A percentile compares a stretch with the other conserved stretches of the same genome.
Conservation (phyloP, 2,329 filamentous ascomycete species). For the Calonectria hawksworthii region DNA sequence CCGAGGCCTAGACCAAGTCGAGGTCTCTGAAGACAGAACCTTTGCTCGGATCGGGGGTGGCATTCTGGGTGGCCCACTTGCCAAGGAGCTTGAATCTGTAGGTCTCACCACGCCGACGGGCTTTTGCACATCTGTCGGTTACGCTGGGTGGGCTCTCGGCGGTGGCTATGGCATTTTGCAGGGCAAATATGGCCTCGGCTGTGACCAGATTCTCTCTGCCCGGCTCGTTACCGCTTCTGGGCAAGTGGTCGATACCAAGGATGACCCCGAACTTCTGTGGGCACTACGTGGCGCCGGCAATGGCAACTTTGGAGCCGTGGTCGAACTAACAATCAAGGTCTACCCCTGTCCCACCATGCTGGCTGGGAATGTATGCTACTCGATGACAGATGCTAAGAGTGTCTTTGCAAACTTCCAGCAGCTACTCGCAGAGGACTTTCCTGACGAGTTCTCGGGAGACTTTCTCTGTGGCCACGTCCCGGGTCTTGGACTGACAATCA, state of each 20-base stretch:
- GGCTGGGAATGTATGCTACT: neutral
- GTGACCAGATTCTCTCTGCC: slow-evolving; percentile 34
- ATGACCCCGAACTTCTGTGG: slow-evolving; percentile 35
- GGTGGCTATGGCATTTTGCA: slow-evolving; percentile 34
- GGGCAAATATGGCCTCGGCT: slow-evolving; percentile 31
- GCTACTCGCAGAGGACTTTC: neutral
- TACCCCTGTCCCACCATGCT: slow-evolving; percentile 23
- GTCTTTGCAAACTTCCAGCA: slow-evolving; percentile 9
- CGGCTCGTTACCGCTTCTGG: slow-evolving; percentile 29
- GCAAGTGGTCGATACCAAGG: slow-evolving; percentile 17
- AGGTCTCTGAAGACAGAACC: slow-evolving; percentile 40
- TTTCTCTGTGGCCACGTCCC: slow-evolving; percentile 5
- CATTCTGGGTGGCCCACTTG: slow-evolving; percentile 21
- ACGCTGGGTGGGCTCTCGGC: slow-evolving; percentile 33
- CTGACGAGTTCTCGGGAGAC: slow-evolving; percentile 12
- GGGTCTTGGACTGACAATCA: slow-evolving; percentile 1
- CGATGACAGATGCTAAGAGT: neutral
- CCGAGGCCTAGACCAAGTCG: slow-evolving; percentile 21
- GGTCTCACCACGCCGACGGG: slow-evolving; percentile 34
- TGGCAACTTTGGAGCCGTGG: slow-evolving; percentile 35
- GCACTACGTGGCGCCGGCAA: slow-evolving; percentile 34
- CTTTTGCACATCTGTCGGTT: slow-evolving; percentile 31
- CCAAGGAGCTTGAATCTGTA: slow-evolving; percentile 26
- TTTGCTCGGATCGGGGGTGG: slow-evolving; percentile 37
- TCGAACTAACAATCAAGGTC: slow-evolving; percentile 29